These are phyloP conservation scores for Chlamydomonas incerta DNA, from an alignment of 139 green algal species.

Conservation along the genomic window DNA sequence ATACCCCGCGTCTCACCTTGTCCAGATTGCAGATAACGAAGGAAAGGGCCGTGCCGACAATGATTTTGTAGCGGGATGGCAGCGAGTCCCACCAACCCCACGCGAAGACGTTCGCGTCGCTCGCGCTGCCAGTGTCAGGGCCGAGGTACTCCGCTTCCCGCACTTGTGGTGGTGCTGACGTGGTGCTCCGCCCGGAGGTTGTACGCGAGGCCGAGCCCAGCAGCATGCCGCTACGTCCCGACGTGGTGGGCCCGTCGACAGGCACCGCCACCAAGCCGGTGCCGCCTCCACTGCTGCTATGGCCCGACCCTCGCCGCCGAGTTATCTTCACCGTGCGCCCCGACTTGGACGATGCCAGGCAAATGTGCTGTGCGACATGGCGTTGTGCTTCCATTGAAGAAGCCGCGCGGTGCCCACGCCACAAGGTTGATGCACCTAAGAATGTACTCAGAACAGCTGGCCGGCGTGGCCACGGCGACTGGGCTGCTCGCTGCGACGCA, in stretches of 20 bases:
- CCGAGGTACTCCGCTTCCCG: no score
- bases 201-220: neutral
- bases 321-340: conserved; percentile 13
- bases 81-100: conserved; percentile 69
- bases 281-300: no score
- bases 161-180: neutral
- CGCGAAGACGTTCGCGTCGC: neutral
- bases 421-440: no score
- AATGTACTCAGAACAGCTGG: conserved; percentile 11
- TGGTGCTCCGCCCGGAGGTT: neutral
- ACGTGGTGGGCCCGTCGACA: neutral
- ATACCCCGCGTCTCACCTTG: neutral
- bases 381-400: neutral
- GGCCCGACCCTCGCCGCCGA: neutral
- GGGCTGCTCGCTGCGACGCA: no score
- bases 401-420: neutral
- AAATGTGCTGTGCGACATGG: neutral
- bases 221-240: no score
- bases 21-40: conserved; percentile 98
- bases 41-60: conserved; percentile 76
- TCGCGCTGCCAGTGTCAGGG: neutral
- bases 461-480: neutral
- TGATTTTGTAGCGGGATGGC: conserved; percentile 78
- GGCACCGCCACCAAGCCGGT: neutral
- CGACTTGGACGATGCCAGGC: neutral